phyloP scores from a whole-genome alignment of 2,329 filamentous ascomycete species.

The Fusarium oligoseptatum region DNA sequence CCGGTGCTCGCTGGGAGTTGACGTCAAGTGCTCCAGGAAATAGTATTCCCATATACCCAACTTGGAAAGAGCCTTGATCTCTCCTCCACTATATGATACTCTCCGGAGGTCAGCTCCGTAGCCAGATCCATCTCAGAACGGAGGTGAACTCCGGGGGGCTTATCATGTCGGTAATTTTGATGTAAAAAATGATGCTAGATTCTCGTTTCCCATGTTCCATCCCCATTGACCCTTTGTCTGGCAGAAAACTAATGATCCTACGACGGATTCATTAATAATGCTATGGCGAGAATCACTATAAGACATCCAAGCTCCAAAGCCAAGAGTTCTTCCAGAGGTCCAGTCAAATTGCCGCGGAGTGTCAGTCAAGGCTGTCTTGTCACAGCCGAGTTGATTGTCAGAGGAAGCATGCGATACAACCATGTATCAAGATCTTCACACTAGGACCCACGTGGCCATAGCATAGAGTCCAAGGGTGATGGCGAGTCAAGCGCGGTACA shows the following conservation, averaged over 20 bases:
- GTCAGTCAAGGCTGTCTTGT: neutral
- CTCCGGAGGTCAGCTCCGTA: conserved; percentile 31
- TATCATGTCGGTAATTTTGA: neutral
- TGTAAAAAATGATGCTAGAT: neutral
- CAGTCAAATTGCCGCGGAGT: neutral
- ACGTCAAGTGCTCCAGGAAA: conserved; percentile 29
- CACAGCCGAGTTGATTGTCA: neutral
- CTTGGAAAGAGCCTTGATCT: neutral
- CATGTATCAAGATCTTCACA: conserved; percentile 27
- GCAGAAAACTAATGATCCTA: neutral
- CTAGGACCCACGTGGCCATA: conserved; percentile 17
- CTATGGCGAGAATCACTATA: neutral
- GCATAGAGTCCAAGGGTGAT: conserved; percentile 10
- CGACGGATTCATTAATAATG: neutral
- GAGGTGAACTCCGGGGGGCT: neutral
- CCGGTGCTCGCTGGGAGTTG: conserved; percentile 20
- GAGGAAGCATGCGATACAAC: conserved; percentile 14
- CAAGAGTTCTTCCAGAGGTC: neutral
- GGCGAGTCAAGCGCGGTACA: conserved; percentile 15
- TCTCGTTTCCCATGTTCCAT: neutral
- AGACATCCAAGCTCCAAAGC: neutral
- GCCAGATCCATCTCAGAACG: neutral
- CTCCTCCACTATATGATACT: neutral
- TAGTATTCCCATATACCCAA: neutral
- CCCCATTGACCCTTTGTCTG: neutral